These are phyloP conservation scores for Yarrowia sp. DNA, from an alignment of 805 yeast genomes.

Conservation along the genomic window DNA sequence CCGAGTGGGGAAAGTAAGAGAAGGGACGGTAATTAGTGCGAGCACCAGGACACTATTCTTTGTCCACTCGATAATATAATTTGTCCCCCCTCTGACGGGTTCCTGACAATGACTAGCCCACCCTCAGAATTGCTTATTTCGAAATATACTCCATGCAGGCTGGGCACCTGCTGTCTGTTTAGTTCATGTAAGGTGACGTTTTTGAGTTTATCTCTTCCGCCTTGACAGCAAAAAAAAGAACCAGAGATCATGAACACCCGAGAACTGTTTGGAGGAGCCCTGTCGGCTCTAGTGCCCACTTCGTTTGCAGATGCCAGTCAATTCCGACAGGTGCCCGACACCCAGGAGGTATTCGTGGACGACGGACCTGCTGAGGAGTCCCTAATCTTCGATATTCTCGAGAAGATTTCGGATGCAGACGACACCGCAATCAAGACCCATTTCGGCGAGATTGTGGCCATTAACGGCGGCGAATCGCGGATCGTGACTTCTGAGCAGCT, in stretches of 20 bases:
- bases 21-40: too few species aligned
- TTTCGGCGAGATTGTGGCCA: conserved; percentile 45
- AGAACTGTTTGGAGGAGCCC: conserved; percentile 83
- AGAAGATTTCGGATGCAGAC: conserved; percentile 47
- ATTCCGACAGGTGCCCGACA: conserved; percentile 86
- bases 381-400: conserved; percentile 54
- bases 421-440: conserved; percentile 44
- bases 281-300: conserved; percentile 63
- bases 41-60: too few species aligned
- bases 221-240: conserved; percentile 19
- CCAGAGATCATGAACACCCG: conserved; percentile 31
- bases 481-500: conserved; percentile 44
- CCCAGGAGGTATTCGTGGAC: conserved; percentile 85
- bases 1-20: too few species aligned
- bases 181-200: conserved; percentile 8
- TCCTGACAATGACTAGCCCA: conserved; percentile 12
- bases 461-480: conserved; percentile 43
- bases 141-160: conserved; percentile 9
- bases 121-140: neutral
- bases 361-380: conserved; percentile 48
- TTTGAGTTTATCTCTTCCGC: conserved; percentile 33
- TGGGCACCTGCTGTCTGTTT: conserved; percentile 3
- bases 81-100: neutral
- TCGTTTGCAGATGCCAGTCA: conserved; percentile 77
- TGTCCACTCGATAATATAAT: too few species aligned